Evolutionary conservation across 2,329 filamentous ascomycete species (phyloP).

Genomic region (Exophiala dermatitidis): DNA sequence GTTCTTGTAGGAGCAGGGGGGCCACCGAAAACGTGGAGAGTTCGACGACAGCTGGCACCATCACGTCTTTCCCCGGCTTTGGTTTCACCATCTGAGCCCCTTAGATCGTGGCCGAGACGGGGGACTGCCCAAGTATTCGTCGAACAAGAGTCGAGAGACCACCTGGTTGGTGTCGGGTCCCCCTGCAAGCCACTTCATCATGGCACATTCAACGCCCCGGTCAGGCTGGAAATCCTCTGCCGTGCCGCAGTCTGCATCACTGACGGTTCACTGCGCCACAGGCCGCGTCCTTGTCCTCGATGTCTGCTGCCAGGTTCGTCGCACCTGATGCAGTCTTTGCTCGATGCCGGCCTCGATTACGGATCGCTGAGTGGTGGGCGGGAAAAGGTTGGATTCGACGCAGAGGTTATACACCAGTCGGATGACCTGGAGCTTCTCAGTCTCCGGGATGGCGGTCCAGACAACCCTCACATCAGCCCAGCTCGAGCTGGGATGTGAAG

Average conservation of each 20-base stretch:
- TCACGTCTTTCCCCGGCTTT: too few relatives aligned
- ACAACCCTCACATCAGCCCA: conserved; percentile 20
- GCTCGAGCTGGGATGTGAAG: conserved; percentile 17
- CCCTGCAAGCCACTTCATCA: too few relatives aligned
- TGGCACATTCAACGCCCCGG: too few relatives aligned
- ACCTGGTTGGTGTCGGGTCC: too few relatives aligned
- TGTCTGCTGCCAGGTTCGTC: conserved; percentile 22
- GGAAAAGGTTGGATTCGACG: conserved; percentile 14
- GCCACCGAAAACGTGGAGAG: too few relatives aligned
- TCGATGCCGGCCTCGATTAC: conserved; percentile 16
- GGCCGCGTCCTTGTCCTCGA: conserved; percentile 13
- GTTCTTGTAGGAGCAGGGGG: too few relatives aligned
- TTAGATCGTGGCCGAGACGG: too few relatives aligned
- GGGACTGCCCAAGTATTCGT: too few relatives aligned
- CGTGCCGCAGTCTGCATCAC: conserved; percentile 7
- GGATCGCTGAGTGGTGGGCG: conserved; percentile 8
- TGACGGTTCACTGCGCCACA: conserved; percentile 5
- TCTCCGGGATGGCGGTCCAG: conserved; percentile 20
- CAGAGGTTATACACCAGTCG: conserved; percentile 18
- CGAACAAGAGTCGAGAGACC: too few relatives aligned
- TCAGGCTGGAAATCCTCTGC: too few relatives aligned
- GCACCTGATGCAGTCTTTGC: conserved; percentile 20
- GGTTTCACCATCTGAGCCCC: too few relatives aligned
- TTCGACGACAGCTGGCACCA: too few relatives aligned
- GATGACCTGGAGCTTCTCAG: conserved; percentile 16